Evolutionary conservation across 2,329 filamentous ascomycete species (phyloP), one percentile per base, ranked within the genome.

Genomic region (Aureobasidium sp.): DNA sequence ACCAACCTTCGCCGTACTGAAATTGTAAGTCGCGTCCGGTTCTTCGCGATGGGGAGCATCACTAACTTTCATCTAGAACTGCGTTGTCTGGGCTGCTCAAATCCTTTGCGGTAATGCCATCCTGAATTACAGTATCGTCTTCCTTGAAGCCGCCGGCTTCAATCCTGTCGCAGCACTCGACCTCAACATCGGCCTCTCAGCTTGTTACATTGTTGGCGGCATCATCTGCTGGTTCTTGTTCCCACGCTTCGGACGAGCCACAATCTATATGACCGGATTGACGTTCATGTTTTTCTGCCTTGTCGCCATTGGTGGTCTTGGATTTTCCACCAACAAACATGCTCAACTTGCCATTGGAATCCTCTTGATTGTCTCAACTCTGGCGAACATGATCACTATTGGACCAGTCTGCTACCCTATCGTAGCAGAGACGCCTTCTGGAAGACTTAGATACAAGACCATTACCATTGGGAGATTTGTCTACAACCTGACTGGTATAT

Each of bases 1-100:
- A 64, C 67, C 29, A 73, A 75, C 49, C 59, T 68, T 3, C 59
- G 71, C 2, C 67, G 73, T 2, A 75, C 73, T 0, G 66, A 68
- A 25, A 74, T 75, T 37, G 70, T 71, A 0, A 59, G 70, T 34
- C 29, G 67, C 68, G 4, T 71, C 14, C 19, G 1, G 2, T 56
- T 62, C 66, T 22, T 70, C 69, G 40, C 71, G 74, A 54, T 67
- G 12, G 3, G 12, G 12, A 11, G 12, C 3, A 29, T 29, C 12
- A 8, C 29, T 45, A 16, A 45, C 19, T 21, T 6, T 6, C n/a
- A n/a, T 16, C 11, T 21, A 45, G 41, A 45, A 45, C 29, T 45
- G 41, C 24, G 41, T 45, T 5, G 29, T 45, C 12, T 45, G 41
- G 41, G 41, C 41, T 1, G 58, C 59, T 6, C 68, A 70, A 56